These are phyloP conservation scores for Dryas alaskensis DNA, from an alignment of 306 rosid species.

Conservation along the genomic window DNA sequence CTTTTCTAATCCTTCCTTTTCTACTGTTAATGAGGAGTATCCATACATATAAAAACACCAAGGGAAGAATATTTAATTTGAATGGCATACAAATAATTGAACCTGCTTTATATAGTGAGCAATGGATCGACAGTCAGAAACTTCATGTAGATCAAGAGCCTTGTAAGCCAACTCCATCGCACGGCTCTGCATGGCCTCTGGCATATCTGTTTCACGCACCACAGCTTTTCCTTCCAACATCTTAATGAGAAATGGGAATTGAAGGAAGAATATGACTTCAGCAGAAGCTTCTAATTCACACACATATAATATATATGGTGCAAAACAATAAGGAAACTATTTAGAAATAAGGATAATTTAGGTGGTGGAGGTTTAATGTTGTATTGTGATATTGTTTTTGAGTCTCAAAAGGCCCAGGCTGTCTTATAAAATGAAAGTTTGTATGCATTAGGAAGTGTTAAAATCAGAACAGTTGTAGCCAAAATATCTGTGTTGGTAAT, in stretches of 20 bases:
- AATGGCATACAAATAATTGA: neutral
- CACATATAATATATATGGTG: neutral
- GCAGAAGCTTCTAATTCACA: slow-evolving; percentile 5
- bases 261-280: neutral
- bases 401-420: slow-evolving; percentile 17
- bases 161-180: slow-evolving; percentile 65
- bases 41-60: neutral
- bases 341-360: slow-evolving; percentile 1
- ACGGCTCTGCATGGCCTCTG: slow-evolving; percentile 43
- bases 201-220: slow-evolving; percentile 64
- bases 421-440: slow-evolving; percentile 8
- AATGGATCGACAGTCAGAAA: slow-evolving; percentile 57
- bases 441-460: slow-evolving; percentile 28
- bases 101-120: slow-evolving; percentile 67
- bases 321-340: slow-evolving; percentile 9
- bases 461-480: slow-evolving; percentile 36
- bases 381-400: slow-evolving; percentile 9
- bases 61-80: neutral
- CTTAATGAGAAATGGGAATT: slow-evolving; percentile 12
- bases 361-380: slow-evolving; percentile 38
- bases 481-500: slow-evolving; percentile 30
- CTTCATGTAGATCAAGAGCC: slow-evolving; percentile 62
- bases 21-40: neutral
- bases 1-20: slow-evolving; percentile 8
- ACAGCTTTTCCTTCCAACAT: slow-evolving; percentile 77